Base-by-base conservation (phyloP, 768 basidiomycete species). In the Kwoniella shandongensis region DNA sequence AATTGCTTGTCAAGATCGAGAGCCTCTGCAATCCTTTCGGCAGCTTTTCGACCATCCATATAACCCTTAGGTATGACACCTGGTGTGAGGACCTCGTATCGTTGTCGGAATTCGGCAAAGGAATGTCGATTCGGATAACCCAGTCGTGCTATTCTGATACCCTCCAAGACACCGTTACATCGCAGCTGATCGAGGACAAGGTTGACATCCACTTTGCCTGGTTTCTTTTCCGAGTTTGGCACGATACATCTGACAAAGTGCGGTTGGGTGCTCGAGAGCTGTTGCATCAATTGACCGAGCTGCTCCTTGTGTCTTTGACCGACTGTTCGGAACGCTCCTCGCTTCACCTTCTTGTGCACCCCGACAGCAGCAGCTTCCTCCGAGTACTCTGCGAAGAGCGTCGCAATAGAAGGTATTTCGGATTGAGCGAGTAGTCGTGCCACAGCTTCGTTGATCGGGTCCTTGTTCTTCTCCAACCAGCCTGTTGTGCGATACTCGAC, bases 391-490 rank as follows among this genome's bases (percentile, higher is more conserved):
- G 86, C 81, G 76, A 98, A 99, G 20, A 99, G 83, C 11, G 81
- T 76, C 1, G 89, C 85, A 36, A 98, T 83, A 70, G 89, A 91
- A 36, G 83, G 82, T 69, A 96, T 88, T 1, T 85, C 81, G 4
- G 94, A 93, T 8, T 83, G 81, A 1, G 89, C 86, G 2, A 98
- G 81, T 35, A 98, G 86, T 20, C 90, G 85, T 0, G 91, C 89
- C 50, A 98, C 82, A 73, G 96, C 92, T 76, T 97, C 93, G 72
- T 97, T 97, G 56, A 99, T 79, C 0, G 96, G 96, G 69, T 99
- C 96, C 78, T 96, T 96, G 82, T 99, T 99, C 85, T 98, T 99
- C 80, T 94, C 93, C 65, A 99, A 79, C 96, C 96, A 99, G 15
- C 92, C 90, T 36, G 90, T 86, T 1, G 92, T 97, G 26, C 87